These are phyloP conservation scores for Penicillium paneum DNA, from an alignment of 2,329 filamentous ascomycete species.

Conservation along the genomic window DNA sequence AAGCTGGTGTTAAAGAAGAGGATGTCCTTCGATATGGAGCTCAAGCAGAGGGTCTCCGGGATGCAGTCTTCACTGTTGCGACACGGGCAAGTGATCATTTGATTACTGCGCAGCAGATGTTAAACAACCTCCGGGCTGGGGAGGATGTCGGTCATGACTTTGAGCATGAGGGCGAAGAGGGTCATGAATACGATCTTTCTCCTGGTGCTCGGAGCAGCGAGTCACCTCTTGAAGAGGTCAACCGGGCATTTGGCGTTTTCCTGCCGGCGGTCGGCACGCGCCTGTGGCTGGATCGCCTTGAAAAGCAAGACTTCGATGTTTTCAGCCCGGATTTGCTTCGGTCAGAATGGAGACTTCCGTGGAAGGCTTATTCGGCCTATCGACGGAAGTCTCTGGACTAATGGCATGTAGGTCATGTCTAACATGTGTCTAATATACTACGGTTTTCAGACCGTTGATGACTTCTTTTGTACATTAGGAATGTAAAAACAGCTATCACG, in stretches of 20 bases:
- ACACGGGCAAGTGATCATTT: slow-evolving; percentile 94
- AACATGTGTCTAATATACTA: slow-evolving; percentile 15
- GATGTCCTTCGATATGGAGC: slow-evolving; percentile 80
- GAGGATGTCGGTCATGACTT: slow-evolving; percentile 78
- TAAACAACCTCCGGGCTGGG: slow-evolving; percentile 72
- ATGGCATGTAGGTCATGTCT: slow-evolving; percentile 10
- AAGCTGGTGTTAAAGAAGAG: slow-evolving; percentile 77
- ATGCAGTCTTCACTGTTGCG: slow-evolving; percentile 88
- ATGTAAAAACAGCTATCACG: neutral
- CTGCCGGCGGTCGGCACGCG: slow-evolving; percentile 75
- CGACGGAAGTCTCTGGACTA: slow-evolving; percentile 50
- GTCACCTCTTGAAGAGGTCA: slow-evolving; percentile 51
- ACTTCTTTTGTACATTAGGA: neutral
- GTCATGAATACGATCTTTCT: slow-evolving; percentile 51
- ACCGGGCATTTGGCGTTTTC: slow-evolving; percentile 72
- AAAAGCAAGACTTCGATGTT: slow-evolving; percentile 82
- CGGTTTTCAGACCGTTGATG: neutral
- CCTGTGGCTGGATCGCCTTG: slow-evolving; percentile 73
- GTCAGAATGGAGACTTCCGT: slow-evolving; percentile 81
- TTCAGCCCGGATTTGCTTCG: slow-evolving; percentile 61
- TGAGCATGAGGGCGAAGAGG: slow-evolving; percentile 78
- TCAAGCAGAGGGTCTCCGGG: slow-evolving; percentile 73
- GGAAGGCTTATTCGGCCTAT: slow-evolving; percentile 66
- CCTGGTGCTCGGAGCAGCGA: slow-evolving; percentile 40
- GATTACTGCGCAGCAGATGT: slow-evolving; percentile 89